Conservation (phyloP, 2,329 filamentous ascomycete genomes). For the Stagonosporopsis rhizophila region DNA sequence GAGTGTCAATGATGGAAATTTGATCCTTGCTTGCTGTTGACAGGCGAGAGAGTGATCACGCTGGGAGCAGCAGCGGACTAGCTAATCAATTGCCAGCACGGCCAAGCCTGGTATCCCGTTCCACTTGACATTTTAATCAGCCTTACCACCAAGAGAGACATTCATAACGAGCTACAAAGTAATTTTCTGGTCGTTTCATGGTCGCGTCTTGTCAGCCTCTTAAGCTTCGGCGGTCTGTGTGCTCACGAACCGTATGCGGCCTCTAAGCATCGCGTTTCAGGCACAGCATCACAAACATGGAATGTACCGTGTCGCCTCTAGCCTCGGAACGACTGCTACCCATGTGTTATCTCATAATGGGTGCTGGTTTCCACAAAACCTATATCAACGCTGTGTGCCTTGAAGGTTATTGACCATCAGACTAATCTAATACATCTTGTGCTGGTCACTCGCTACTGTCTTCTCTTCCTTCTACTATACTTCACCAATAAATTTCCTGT, state of each 20-base stretch:
- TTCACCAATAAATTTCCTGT: neutral
- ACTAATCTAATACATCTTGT: slow-evolving; percentile 18
- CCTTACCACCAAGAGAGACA: neutral
- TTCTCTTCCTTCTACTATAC: neutral
- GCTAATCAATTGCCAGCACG: neutral
- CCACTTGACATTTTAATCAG: neutral
- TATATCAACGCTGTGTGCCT: slow-evolving; percentile 4
- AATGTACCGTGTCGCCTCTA: slow-evolving; percentile 2
- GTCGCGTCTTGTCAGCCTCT: neutral
- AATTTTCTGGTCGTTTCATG: neutral
- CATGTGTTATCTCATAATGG: neutral
- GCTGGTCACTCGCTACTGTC: slow-evolving; percentile 18
- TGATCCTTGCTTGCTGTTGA: neutral
- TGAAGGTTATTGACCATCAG: neutral
- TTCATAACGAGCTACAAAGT: neutral
- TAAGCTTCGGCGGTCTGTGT: neutral
- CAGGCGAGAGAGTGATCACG: neutral
- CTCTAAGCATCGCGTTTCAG: slow-evolving; percentile 13
- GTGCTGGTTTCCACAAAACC: neutral
- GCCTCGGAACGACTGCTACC: slow-evolving; percentile 7
- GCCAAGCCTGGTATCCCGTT: neutral
- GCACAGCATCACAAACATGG: slow-evolving; percentile 5
- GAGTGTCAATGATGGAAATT: neutral
- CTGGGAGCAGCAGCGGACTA: neutral
- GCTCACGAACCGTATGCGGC: neutral